Conservation (phyloP, 345 rosid species). For the Corymbia maculata region DNA sequence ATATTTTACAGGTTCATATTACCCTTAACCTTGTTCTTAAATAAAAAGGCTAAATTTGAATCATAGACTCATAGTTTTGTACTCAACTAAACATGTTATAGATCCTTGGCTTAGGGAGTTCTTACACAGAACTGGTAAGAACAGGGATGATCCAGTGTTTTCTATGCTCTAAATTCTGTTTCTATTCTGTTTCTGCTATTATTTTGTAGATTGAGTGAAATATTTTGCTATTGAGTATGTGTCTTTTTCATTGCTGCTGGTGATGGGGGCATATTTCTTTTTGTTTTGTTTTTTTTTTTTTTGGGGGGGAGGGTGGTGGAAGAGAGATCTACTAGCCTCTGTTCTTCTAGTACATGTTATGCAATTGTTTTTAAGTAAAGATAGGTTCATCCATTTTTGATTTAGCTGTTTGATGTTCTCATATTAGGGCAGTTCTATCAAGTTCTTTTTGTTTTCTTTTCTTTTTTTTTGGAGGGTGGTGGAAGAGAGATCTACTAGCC, state of each 20-base stretch:
- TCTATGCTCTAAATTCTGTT: neutral
- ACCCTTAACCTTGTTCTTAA: neutral
- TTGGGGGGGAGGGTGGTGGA: neutral
- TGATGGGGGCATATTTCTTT: neutral
- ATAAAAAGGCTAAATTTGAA: neutral
- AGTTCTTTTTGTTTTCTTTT: too few relatives aligned
- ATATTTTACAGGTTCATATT: constrained; percentile 81
- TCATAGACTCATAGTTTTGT: neutral
- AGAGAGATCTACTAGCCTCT: neutral
- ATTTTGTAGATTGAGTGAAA: neutral
- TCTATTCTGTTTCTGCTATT: neutral
- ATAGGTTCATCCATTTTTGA: neutral
- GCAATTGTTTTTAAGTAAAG: neutral
- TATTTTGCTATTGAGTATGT: neutral
- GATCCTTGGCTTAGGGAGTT: neutral
- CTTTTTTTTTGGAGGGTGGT: too few relatives aligned
- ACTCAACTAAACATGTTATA: neutral
- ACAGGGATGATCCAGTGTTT: neutral
- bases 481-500: neutral
- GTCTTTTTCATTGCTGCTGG: neutral
- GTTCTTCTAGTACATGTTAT: neutral
- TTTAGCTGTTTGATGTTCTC: neutral
- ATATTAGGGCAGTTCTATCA: constrained; percentile 60
- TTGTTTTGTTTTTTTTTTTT: neutral
- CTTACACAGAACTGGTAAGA: neutral